Evolutionary conservation across 305 asterid genomes (phyloP).

Genomic region (Solanum hybrid): DNA sequence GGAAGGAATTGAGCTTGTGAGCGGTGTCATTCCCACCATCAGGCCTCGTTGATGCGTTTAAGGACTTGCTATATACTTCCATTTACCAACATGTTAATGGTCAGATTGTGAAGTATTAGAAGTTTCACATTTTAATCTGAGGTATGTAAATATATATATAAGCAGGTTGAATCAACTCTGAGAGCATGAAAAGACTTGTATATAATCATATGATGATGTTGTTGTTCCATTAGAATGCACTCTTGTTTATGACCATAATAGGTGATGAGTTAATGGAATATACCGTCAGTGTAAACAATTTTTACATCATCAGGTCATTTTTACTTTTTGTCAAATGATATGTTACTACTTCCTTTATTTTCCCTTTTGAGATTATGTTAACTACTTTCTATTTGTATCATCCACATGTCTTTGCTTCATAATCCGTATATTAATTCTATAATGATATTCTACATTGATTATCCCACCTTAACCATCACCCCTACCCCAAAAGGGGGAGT

Average conservation of each 20-base stretch:
- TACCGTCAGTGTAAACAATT: neutral
- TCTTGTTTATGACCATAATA: neutral
- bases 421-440: neutral
- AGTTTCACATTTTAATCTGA: neutral
- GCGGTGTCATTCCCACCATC: conserved; percentile 51
- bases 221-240: neutral
- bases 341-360: neutral
- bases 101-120: neutral
- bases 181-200: neutral
- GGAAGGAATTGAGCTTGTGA: conserved; percentile 56
- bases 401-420: neutral
- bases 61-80: neutral
- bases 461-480: neutral
- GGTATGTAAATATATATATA: neutral
- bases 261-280: neutral
- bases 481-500: neutral
- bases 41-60: conserved; percentile 41
- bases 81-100: neutral
- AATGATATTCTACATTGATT: neutral
- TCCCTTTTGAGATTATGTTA: neutral
- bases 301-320: neutral
- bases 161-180: neutral
- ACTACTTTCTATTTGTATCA: neutral
- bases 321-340: neutral
- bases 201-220: neutral